These are phyloP conservation scores for Starmerella floricola DNA, from an alignment of 805 yeast genomes.

Conservation along the genomic window DNA sequence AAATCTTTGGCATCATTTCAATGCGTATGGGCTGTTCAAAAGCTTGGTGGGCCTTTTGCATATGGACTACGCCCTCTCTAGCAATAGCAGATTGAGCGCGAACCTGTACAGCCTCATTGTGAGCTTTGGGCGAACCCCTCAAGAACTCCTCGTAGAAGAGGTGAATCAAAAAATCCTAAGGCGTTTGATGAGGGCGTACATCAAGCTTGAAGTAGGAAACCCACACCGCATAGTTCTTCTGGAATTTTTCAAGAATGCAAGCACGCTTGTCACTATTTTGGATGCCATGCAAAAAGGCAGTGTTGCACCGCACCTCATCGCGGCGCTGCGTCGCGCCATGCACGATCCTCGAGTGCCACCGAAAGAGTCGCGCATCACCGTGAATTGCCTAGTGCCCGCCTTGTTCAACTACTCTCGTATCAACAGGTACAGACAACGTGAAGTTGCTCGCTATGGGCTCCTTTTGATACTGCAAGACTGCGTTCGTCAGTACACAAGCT, in stretches of 20 bases:
- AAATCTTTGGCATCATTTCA: conserved; percentile 22
- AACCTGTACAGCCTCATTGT: conserved; percentile 17
- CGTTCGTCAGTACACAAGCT: conserved; percentile 33
- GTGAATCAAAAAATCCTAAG: conserved; percentile 29
- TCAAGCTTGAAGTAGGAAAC: conserved; percentile 15
- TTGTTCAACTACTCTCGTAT: conserved; percentile 43
- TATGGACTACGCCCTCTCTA: conserved; percentile 1
- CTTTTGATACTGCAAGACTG: conserved; percentile 36
- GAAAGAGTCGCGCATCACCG: conserved; percentile 29
- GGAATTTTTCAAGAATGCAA: conserved; percentile 33
- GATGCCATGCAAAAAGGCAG: conserved; percentile 28
- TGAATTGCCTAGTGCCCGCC: conserved; percentile 38
- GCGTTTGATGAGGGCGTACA: conserved; percentile 24
- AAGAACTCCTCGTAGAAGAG: conserved; percentile 30
- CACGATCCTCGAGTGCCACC: conserved; percentile 6
- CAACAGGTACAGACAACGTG: conserved; percentile 35
- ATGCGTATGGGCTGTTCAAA: conserved; percentile 13
- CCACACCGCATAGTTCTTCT: conserved; percentile 34
- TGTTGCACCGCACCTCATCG: conserved; percentile 36
- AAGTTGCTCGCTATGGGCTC: conserved; percentile 37
- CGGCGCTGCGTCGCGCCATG: conserved; percentile 22
- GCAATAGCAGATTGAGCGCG: conserved; percentile 7
- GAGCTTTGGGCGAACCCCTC: conserved; percentile 34
- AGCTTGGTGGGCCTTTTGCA: conserved; percentile 15
- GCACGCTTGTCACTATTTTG: conserved; percentile 25